Conservation (phyloP, 768 basidiomycete genomes). For the Kwoniella bestiolae region DNA sequence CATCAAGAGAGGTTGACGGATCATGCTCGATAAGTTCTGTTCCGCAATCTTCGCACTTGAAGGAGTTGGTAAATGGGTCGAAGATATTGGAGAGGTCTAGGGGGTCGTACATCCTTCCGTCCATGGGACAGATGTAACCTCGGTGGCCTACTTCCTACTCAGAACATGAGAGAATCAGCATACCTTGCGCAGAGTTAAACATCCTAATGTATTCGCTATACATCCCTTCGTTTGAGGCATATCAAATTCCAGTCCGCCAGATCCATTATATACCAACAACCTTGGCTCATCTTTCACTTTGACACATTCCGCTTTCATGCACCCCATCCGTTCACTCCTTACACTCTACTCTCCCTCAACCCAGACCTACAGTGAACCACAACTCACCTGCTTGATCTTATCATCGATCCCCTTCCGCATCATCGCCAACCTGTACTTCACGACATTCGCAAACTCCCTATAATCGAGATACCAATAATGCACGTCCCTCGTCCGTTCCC, state of each 20-base stretch:
- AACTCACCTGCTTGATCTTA: slow-evolving; percentile 78
- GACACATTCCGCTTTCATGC: too few relatives aligned
- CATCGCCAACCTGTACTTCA: slow-evolving; percentile 94
- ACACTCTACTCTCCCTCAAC: neutral
- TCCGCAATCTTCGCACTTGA: slow-evolving; percentile 83
- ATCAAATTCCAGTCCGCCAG: neutral
- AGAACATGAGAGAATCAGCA: neutral
- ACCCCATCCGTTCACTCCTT: too few relatives aligned
- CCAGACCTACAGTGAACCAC: too few relatives aligned
- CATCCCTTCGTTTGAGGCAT: too few relatives aligned
- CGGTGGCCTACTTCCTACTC: slow-evolving; percentile 89
- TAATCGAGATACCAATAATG: slow-evolving; percentile 98
- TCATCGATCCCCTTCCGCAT: slow-evolving; percentile 90
- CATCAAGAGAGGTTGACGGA: slow-evolving; percentile 66
- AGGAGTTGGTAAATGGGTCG: slow-evolving; percentile 68
- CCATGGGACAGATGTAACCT: slow-evolving; percentile 94
- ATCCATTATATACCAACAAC: too few relatives aligned
- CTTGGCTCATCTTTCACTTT: too few relatives aligned
- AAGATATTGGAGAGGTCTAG: slow-evolving; percentile 84
- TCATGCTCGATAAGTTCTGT: slow-evolving; percentile 90
- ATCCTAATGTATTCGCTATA: too few relatives aligned
- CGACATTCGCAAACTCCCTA: slow-evolving; percentile 91
- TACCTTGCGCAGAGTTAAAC: neutral
- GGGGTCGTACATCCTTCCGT: slow-evolving; percentile 79
- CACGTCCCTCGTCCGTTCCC: slow-evolving; percentile 72